Evolutionary conservation across 1,284 basidiomycete genomes (phyloP), one percentile per base, ranked within the genome.

Genomic region (Caloboletus firmus): DNA sequence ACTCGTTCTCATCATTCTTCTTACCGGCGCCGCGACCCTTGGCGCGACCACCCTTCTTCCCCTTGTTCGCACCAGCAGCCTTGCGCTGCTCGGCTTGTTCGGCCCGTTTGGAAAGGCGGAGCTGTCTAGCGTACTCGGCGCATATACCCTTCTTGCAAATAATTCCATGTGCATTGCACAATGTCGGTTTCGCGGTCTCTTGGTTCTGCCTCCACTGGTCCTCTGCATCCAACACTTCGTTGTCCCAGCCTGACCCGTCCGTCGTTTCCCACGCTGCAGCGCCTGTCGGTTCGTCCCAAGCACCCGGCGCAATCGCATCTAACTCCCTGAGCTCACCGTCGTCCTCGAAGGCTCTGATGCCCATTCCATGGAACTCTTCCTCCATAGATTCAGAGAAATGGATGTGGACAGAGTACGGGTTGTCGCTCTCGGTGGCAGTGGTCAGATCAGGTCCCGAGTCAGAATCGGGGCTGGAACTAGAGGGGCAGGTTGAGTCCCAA

Each of bases 141-240:
- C 79, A 80, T 15, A 79, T 75, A 31, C 74, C 76, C 62, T 76
- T 77, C 62, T 72, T 77, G 58, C 78, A 80, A 15, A 72, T 63
- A 18, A 66, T 60, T 9, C 70, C 68, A 52, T 79, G 78, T 34
- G 69, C 73, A 0, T 64, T 68, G 57, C 78, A 79, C 50, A 73
- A 45, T 2, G 66, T 36, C 41, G 58, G 61, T 31, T 51, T 49
- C 31, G 35, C 50, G 31, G 34, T n/a, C 49, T 61, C 57, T 60
- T 60, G 44, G 53, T 45, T 54, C 54, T 57, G 51, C 4, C 22
- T 24, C 65, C 64, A 68, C 2, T 41, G 48, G 30, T 47, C 56
- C 45, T 65, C 60, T n/a, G 62, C 60, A 8, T 67, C 69, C 52
- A 56, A 3, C 11, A 32, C n/a, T 7, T 54, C 58, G 8, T 55